Conservation (phyloP, 1,284 basidiomycete genomes). For the Boletus holoroseus region DNA sequence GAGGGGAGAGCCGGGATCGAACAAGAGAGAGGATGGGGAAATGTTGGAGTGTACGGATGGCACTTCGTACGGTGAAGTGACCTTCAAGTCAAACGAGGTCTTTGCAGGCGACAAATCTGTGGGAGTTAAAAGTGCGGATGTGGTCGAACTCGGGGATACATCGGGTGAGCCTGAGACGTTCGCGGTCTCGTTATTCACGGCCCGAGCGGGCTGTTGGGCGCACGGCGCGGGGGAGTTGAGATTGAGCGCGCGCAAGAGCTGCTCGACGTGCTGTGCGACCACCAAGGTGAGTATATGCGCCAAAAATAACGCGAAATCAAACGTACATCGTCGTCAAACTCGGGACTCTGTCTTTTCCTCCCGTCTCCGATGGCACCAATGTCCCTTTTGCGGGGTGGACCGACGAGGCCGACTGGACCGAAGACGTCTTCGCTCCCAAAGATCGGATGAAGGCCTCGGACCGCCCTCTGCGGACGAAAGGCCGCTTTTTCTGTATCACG, state of each 20-base stretch:
- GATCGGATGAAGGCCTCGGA: constrained; percentile 23
- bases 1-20: constrained; percentile 40
- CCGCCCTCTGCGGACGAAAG: constrained; percentile 23
- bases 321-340: constrained; percentile 51
- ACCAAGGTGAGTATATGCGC: constrained; percentile 33
- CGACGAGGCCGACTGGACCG: constrained; percentile 51
- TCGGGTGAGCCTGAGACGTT: constrained; percentile 52
- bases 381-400: constrained; percentile 40
- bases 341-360: constrained; percentile 55
- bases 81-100: constrained; percentile 49
- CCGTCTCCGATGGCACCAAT: constrained; percentile 74
- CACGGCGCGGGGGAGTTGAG: constrained; percentile 64
- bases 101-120: constrained; percentile 63
- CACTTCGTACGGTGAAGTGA: constrained; percentile 48
- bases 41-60: constrained; percentile 30
- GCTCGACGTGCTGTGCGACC: constrained; percentile 59
- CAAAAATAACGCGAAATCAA: constrained; percentile 8
- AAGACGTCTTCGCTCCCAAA: constrained; percentile 56
- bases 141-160: constrained; percentile 61
- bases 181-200: constrained; percentile 40
- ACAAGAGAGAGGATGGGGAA: constrained; percentile 37
- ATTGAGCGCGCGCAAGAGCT: constrained; percentile 67
- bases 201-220: constrained; percentile 36
- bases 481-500: constrained; percentile 41
- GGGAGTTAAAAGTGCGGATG: constrained; percentile 60